Evolutionary conservation across 805 yeast species (phyloP), one percentile per base, ranked within the genome.

Genomic region (Dipodascus albidus): DNA sequence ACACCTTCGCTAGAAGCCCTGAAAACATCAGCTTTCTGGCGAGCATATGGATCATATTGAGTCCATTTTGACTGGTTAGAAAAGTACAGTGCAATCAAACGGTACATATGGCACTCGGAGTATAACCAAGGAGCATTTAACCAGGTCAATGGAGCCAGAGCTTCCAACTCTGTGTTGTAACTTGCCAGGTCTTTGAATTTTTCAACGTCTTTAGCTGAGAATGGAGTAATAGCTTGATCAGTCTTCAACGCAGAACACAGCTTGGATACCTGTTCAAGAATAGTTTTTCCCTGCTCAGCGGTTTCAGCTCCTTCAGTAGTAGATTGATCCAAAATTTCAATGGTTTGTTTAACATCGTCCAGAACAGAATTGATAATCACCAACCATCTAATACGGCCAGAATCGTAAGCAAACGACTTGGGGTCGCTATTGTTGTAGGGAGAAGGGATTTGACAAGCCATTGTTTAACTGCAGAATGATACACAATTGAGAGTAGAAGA

Each of bases 341-440:
- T 62, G 19, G 71, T 64, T n/a, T 62, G 56, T 17, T 70, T 58
- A 47, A 83, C 70, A 64, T 90, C 97, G 23, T 74, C 77, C 48
- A 87, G 72, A 19, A 83, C 80, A 20, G 83, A 85, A 24, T 77
- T 74, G 49, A 90, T 64, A 59, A 93, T 87, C 53, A 80, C 80
- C 24, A 96, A 91, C 97, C 98, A 93, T 67, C 99, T 82, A 38
- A 74, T 73, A 57, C 79, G 75, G 8, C 87, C 85, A 0, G 98
- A 89, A 35, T 79, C 74, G 64, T 77, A 81, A 8, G 96, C 98
- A 66, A 93, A 93, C 2, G 96, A 86, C 54, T 75, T 77, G 41
- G 73, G 67, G 62, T 88, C 95, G 64, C 77, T 77, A 67, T 85
- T 87, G 64, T 68, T 73, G 65, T 83, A 86, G 3, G 44, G 20